phyloP scores from a whole-genome alignment of 2,329 filamentous ascomycete species.

The Periglandula ipomoeae region DNA sequence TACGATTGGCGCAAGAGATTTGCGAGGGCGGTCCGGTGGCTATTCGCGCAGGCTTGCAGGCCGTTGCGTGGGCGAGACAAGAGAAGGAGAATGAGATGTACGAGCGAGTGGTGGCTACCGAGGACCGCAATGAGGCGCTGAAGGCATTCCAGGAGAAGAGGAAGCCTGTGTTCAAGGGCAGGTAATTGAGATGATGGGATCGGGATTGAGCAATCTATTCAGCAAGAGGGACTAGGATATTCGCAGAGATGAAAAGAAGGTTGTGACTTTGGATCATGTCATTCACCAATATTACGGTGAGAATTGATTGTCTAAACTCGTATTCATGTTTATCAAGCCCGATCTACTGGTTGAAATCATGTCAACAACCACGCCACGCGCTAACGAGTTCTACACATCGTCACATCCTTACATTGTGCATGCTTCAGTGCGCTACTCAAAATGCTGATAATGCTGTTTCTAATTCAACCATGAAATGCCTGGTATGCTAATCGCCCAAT shows the following conservation, averaged over 20 bases:
- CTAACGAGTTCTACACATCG: too few species aligned
- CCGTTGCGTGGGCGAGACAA: slow-evolving; percentile 64
- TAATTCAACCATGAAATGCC: neutral
- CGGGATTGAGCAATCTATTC: neutral
- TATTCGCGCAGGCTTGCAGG: slow-evolving; percentile 67
- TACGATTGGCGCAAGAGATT: slow-evolving; percentile 73
- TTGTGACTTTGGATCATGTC: too few species aligned
- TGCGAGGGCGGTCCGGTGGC: slow-evolving; percentile 85
- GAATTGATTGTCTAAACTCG: too few species aligned
- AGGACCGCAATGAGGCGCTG: slow-evolving; percentile 83
- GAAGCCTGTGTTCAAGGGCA: slow-evolving; percentile 48
- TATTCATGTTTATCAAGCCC: too few species aligned
- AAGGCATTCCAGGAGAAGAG: slow-evolving; percentile 66
- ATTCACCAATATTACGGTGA: too few species aligned
- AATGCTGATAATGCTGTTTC: neutral
- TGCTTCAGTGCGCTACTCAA: neutral
- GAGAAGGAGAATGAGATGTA: slow-evolving; percentile 83
- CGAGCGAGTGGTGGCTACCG: slow-evolving; percentile 68
- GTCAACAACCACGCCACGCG: too few species aligned
- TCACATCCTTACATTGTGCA: too few species aligned
- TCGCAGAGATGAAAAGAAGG: too few species aligned
- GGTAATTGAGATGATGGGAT: slow-evolving; percentile 21
- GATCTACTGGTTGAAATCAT: too few species aligned
- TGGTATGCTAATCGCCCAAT: neutral
- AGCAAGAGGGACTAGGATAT: too few species aligned